Conservation (phyloP, 305 asterid species). For the Fraxinus nigra region DNA sequence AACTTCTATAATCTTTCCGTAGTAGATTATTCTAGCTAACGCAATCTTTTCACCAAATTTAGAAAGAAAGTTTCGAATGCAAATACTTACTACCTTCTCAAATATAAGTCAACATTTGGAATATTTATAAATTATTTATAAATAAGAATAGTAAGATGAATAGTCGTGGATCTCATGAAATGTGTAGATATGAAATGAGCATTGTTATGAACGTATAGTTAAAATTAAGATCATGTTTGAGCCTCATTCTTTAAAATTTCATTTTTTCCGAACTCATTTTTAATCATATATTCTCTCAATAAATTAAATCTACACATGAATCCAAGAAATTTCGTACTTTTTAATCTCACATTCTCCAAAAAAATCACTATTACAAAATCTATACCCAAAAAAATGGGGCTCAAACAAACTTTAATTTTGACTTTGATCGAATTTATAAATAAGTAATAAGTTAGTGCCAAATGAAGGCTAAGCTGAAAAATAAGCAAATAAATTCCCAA, state of each 20-base stretch:
- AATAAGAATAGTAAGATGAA: neutral
- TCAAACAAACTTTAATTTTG: neutral
- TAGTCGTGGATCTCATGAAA: neutral
- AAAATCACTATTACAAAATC: too few relatives aligned
- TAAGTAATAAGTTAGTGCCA: neutral
- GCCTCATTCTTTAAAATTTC: too few relatives aligned
- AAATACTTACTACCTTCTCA: neutral
- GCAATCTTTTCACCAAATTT: neutral
- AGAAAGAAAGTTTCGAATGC: neutral
- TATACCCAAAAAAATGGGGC: too few relatives aligned
- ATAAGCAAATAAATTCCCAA: neutral
- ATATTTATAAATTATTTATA: neutral
- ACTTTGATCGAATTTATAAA: too few relatives aligned
- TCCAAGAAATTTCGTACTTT: too few relatives aligned
- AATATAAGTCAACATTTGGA: neutral
- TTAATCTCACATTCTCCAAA: too few relatives aligned
- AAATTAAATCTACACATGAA: too few relatives aligned
- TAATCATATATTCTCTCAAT: too few relatives aligned
- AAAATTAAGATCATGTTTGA: neutral
- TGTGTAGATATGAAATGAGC: neutral
- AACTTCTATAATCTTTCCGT: neutral
- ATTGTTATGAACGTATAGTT: neutral
- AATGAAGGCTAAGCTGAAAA: neutral
- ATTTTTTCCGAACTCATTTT: too few relatives aligned
- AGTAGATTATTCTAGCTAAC: neutral